phyloP scores from a whole-genome alignment of 331 rosid species.

The Pyracantha coccinea region DNA sequence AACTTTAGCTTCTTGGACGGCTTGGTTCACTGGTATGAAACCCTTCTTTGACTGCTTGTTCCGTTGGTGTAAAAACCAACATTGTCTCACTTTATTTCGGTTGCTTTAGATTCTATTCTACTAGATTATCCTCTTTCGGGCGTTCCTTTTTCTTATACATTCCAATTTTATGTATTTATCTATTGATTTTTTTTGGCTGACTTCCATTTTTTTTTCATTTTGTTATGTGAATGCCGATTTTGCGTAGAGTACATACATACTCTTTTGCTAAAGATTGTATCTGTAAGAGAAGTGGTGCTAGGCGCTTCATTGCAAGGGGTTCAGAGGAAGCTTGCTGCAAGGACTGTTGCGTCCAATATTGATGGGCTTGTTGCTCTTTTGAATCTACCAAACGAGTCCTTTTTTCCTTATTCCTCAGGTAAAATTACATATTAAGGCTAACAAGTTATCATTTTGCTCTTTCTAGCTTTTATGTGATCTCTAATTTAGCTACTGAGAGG shows the following conservation, averaged over 20 bases:
- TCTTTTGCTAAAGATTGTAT: constrained; percentile 79
- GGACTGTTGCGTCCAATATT: constrained; percentile 40
- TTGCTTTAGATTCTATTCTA: neutral
- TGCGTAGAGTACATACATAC: constrained; percentile 61
- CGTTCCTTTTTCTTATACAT: neutral
- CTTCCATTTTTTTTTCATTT: constrained; percentile 1
- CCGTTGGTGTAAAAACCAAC: neutral
- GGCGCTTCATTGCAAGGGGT: constrained; percentile 87
- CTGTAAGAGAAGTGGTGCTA: constrained; percentile 87
- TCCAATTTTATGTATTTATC: neutral
- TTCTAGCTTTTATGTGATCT: neutral
- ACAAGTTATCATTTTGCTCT: neutral
- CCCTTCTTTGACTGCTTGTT: neutral
- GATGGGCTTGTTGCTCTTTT: constrained; percentile 75
- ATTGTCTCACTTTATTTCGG: neutral
- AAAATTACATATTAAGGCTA: neutral
- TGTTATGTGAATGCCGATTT: constrained; percentile 16
- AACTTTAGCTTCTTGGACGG: neutral
- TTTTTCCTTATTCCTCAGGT: constrained; percentile 80
- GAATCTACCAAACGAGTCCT: constrained; percentile 81
- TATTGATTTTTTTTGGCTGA: neutral
- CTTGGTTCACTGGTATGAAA: too few species aligned
- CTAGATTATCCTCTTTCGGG: neutral
- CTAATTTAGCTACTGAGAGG: neutral
- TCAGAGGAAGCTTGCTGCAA: constrained; percentile 58